phyloP scores from a whole-genome alignment of 495 filamentous ascomycete genomes.

The Neurospora sp. region DNA sequence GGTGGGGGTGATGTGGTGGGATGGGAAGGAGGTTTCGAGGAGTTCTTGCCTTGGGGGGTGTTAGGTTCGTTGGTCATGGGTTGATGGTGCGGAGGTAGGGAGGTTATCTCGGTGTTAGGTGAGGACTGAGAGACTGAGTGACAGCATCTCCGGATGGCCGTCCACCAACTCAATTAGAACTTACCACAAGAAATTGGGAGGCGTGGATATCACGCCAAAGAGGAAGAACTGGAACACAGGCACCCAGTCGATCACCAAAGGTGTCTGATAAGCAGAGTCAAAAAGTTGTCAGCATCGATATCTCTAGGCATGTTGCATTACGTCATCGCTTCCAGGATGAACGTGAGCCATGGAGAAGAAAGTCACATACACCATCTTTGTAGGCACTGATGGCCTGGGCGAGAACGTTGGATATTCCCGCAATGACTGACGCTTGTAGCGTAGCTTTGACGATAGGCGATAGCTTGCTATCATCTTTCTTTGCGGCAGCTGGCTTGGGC shows the following conservation, averaged over 20 bases:
- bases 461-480: constrained; percentile 3
- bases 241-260: constrained; percentile 45
- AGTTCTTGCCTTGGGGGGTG: constrained; percentile 33
- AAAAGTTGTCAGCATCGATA: constrained; percentile 20
- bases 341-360: background rate
- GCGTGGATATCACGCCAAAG: constrained; percentile 64
- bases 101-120: no score
- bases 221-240: constrained; percentile 70
- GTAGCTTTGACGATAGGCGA: constrained; percentile 56
- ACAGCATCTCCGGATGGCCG: background rate
- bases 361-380: constrained; percentile 44
- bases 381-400: constrained; percentile 71
- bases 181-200: constrained; percentile 86
- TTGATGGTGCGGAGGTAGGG: background rate
- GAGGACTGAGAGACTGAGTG: no score
- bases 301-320: background rate
- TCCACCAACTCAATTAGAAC: constrained; percentile 3
- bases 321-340: background rate
- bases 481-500: background rate
- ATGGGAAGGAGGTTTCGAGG: constrained; percentile 40
- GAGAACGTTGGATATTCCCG: constrained; percentile 66
- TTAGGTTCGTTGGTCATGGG: background rate
- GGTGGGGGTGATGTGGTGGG: constrained; percentile 31
- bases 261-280: constrained; percentile 26
- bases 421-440: constrained; percentile 61